A percentile compares a stretch with the other conserved stretches of the same genome.
Conservation (phyloP, 345 rosid genomes). For the Kernera saxatilis region DNA sequence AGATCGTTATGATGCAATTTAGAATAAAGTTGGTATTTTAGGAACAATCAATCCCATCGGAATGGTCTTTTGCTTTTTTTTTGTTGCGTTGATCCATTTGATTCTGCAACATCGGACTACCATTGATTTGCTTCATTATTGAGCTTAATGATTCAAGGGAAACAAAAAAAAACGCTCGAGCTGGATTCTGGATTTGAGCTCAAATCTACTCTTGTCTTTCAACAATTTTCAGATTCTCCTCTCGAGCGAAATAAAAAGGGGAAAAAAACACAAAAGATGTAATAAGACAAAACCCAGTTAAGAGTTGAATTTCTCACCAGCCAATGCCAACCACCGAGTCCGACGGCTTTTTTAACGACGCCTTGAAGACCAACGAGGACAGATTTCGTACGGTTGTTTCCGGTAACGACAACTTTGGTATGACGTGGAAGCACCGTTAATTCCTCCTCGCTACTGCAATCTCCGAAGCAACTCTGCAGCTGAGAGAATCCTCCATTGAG, state of each 20-base stretch:
- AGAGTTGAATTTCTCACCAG: slow-evolving; percentile 46
- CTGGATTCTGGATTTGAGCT: background rate
- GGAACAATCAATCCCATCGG: slow-evolving; percentile 15
- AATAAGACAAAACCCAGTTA: background rate
- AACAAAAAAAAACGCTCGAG: background rate
- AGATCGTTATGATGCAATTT: slow-evolving; percentile 13
- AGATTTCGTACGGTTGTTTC: slow-evolving; percentile 96
- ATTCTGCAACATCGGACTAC: background rate
- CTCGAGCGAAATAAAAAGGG: background rate
- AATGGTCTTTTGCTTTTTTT: background rate
- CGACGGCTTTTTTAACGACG: slow-evolving; percentile 94
- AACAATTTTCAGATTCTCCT: background rate
- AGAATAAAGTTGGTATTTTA: slow-evolving; percentile 8
- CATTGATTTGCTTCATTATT: slow-evolving; percentile 13
- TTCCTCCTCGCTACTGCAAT: slow-evolving; percentile 78
- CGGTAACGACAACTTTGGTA: slow-evolving; percentile 91
- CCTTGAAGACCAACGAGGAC: slow-evolving; percentile 95
- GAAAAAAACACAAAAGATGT: background rate
- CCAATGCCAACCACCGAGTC: slow-evolving; percentile 99
- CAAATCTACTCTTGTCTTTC: background rate
- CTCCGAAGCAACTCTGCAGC: slow-evolving; percentile 42
- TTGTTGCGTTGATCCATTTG: background rate
- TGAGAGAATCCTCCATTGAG: slow-evolving; percentile 56
- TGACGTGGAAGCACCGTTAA: slow-evolving; percentile 89
- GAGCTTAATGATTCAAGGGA: background rate